Percentiles rank a stretch among this genome's conserved stretches.
Evolutionary conservation across 192 early-diverging fungal genomes (phyloP).

Genomic region (Lobosporangium transversale): DNA sequence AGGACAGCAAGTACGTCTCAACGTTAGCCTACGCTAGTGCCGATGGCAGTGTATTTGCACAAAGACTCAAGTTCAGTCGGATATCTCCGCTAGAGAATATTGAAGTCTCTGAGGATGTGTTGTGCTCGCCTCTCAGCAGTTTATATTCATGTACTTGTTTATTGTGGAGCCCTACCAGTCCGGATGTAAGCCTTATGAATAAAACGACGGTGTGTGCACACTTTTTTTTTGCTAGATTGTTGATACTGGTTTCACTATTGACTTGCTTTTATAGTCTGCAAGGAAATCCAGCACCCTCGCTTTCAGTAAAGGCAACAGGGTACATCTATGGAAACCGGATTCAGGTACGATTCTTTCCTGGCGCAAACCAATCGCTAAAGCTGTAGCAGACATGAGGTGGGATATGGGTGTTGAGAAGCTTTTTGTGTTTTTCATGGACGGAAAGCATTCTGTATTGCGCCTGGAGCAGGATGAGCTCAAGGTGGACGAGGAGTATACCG

Average conservation of each 20-base stretch:
- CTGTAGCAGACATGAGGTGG: slow-evolving; percentile 37
- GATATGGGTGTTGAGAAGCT: slow-evolving; percentile 5
- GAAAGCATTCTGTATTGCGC: slow-evolving; percentile 32
- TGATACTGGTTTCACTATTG: neutral
- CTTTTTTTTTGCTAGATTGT: neutral
- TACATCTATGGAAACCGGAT: slow-evolving; percentile 24
- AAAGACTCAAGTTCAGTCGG: slow-evolving; percentile 17
- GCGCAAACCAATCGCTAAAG: slow-evolving; percentile 39
- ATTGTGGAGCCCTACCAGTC: slow-evolving; percentile 19
- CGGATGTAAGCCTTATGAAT: slow-evolving; percentile 3
- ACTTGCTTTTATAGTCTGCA: neutral
- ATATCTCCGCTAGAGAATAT: slow-evolving; percentile 9
- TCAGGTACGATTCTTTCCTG: slow-evolving; percentile 18
- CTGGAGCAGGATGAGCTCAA: neutral
- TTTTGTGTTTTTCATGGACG: slow-evolving; percentile 46
- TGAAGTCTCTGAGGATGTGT: slow-evolving; percentile 13
- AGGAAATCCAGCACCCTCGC: slow-evolving; percentile 11
- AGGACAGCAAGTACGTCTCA: slow-evolving; percentile 7
- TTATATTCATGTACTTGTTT: slow-evolving; percentile 29
- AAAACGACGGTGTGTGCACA: neutral
- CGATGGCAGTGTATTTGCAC: slow-evolving; percentile 22
- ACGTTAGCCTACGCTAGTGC: slow-evolving; percentile 32
- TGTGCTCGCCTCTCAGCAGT: neutral
- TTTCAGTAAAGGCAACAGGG: slow-evolving; percentile 33
- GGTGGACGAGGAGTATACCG: slow-evolving; percentile 15